phyloP scores from a whole-genome alignment of 169 alveolate species.

The Plasmodium vinckei region DNA sequence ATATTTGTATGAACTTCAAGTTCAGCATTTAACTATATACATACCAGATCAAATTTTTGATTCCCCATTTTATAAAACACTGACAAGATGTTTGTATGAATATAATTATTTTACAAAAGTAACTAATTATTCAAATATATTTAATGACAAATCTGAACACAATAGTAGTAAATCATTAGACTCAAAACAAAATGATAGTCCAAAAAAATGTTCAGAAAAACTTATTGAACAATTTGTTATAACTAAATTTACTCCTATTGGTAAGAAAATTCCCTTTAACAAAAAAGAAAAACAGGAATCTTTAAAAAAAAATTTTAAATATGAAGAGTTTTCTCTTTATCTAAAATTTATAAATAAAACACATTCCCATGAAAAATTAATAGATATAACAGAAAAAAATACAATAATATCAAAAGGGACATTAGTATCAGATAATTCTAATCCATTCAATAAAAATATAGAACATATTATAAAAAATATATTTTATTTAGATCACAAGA shows the following conservation, averaged over 20 bases:
- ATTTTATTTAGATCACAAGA: slow-evolving; percentile 7
- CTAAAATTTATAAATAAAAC: slow-evolving; percentile 28
- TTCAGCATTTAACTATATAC: slow-evolving; percentile 32
- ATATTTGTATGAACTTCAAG: slow-evolving; percentile 25
- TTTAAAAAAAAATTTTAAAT: not conserved
- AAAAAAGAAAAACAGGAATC: not conserved
- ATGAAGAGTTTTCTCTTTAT: slow-evolving; percentile 12
- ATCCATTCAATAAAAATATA: slow-evolving; percentile 14
- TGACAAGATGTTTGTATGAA: not conserved
- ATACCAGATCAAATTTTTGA: slow-evolving; percentile 26
- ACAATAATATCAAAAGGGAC: slow-evolving; percentile 25
- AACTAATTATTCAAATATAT: no score
- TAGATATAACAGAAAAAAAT: slow-evolving; percentile 13
- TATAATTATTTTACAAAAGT: slow-evolving; percentile 6
- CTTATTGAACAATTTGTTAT: slow-evolving; percentile 9
- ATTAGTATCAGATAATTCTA: slow-evolving; percentile 1
- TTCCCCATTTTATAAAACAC: slow-evolving; percentile 10
- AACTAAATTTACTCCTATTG: not conserved
- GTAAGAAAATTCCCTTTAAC: not conserved
- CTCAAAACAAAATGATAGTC: not conserved
- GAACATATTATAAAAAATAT: slow-evolving; percentile 18
- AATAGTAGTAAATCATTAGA: not conserved
- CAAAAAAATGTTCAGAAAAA: not conserved
- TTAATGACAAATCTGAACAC: not conserved
- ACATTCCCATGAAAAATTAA: slow-evolving; percentile 20